Conservation (phyloP, 768 basidiomycete genomes). For the Kwoniella dejecticola region DNA sequence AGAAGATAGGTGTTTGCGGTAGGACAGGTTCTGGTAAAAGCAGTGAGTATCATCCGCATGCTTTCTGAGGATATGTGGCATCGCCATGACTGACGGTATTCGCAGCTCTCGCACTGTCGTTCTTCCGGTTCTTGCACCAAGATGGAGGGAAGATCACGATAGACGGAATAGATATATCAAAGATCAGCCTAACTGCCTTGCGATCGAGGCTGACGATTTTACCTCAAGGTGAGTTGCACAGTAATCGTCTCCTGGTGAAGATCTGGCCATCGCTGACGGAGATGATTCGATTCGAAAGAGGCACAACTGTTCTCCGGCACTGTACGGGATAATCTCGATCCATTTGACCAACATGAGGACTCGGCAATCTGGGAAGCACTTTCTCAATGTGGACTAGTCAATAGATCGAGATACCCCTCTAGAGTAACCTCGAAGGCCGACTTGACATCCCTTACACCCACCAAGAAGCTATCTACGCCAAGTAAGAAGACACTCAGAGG, state of each 20-base stretch:
- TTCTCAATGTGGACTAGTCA: slow-evolving; percentile 45
- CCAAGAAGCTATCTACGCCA: slow-evolving; percentile 12
- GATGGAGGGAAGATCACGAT: slow-evolving; percentile 54
- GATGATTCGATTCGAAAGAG: slow-evolving; percentile 21
- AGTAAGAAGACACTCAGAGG: slow-evolving; percentile 6
- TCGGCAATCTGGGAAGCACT: slow-evolving; percentile 45
- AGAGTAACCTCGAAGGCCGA: slow-evolving; percentile 23
- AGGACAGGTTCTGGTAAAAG: slow-evolving; percentile 47
- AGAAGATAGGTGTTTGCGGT: slow-evolving; percentile 58
- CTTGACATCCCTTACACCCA: neutral
- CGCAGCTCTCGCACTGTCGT: slow-evolving; percentile 56
- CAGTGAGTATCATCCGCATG: slow-evolving; percentile 20
- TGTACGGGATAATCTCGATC: slow-evolving; percentile 55
- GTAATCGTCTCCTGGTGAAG: neutral
- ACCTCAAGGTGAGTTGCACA: slow-evolving; percentile 52
- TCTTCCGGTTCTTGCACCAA: slow-evolving; percentile 59
- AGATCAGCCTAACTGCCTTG: slow-evolving; percentile 57
- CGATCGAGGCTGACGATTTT: slow-evolving; percentile 69
- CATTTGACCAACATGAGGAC: slow-evolving; percentile 51
- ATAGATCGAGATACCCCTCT: slow-evolving; percentile 31
- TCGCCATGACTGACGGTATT: neutral
- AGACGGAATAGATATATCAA: slow-evolving; percentile 57
- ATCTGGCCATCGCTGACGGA: neutral
- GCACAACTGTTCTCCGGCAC: slow-evolving; percentile 52
- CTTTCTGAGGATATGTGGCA: neutral